Evolutionary conservation across 2,329 filamentous ascomycete genomes (phyloP), one percentile per base, ranked within the genome.

Genomic region (Cladorrhinum sp.): DNA sequence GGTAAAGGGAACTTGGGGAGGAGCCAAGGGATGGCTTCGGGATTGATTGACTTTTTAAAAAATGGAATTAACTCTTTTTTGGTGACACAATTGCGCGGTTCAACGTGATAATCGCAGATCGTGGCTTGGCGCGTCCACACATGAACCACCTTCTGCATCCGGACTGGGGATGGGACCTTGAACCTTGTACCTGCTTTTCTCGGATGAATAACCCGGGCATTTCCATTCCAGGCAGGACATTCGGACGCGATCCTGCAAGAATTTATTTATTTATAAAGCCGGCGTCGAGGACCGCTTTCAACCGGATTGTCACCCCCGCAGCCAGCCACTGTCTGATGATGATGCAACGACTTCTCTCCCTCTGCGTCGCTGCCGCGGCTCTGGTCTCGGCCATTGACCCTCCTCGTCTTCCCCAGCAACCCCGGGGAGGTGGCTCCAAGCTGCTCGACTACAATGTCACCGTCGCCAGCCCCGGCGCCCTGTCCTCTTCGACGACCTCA

Each of bases 371-470:
- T 3, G 60, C 64, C 2, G 55, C 59, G 24, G 57, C 58, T 20
- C 51, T 65, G 45, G 69, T 65, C 41, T 36, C 63, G 8, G 77
- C 78, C 41, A 77, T 81, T 67, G 77, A 83, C 24, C 81, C 82
- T 50, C 76, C 81, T 4, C 79, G 85, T 29, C 73, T 78, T 55
- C 81, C 84, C 8, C 75, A 80, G 61, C 81, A 84, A 57, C 84
- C 85, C 3, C 75, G 76, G 3, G 83, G 84, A 22, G 80, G 79
- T 62, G 85, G 85, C 7, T 75, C 79, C 27, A 82, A 81, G 55
- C 76, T 85, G 6, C 73, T 88, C 61, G 82, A 77, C 0, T 88
- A 83, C 77, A 86, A 86, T 67, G 80, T 86, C 69, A 86, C 84
- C 74, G 77, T 57, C 9, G 59, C 25, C 48, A 64, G 41, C 51